Evolutionary conservation across 345 rosid genomes (phyloP).

Genomic region (Gossypium bickii): DNA sequence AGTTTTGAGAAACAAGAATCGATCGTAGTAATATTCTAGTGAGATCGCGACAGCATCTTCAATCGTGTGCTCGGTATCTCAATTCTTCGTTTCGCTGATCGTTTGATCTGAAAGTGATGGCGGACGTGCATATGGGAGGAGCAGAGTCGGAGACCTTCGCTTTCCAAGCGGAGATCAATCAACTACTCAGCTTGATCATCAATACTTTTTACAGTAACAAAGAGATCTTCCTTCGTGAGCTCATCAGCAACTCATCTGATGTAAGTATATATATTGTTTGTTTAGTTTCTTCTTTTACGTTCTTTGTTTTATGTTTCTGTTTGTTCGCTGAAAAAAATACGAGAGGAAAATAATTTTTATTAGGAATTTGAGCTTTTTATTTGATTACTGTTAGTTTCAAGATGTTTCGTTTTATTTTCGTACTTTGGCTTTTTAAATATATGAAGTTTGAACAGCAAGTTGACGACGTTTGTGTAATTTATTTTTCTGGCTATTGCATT

Average conservation of each 20-base stretch:
- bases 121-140: constrained; percentile 3
- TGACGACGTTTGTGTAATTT: too few species aligned
- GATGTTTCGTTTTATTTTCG: neutral
- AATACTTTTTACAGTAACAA: constrained; percentile 22
- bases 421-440: too few species aligned
- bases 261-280: neutral
- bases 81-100: neutral
- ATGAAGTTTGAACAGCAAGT: too few species aligned
- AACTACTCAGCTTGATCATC: constrained; percentile 37
- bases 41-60: neutral
- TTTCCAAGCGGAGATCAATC: constrained; percentile 38
- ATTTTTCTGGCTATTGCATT: too few species aligned
- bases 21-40: neutral
- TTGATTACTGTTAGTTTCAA: neutral
- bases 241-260: constrained; percentile 18
- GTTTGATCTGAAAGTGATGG: neutral
- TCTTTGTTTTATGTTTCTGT: neutral
- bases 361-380: neutral
- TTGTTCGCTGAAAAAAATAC: neutral
- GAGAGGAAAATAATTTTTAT: neutral
- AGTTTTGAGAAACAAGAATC: neutral
- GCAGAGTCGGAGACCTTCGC: constrained; percentile 19
- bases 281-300: neutral
- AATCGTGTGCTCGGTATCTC: neutral
- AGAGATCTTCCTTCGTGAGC: constrained; percentile 26